These are phyloP conservation scores for Pythium aristosporum DNA, from an alignment of 352 stramenopile genomes.

Conservation along the genomic window DNA sequence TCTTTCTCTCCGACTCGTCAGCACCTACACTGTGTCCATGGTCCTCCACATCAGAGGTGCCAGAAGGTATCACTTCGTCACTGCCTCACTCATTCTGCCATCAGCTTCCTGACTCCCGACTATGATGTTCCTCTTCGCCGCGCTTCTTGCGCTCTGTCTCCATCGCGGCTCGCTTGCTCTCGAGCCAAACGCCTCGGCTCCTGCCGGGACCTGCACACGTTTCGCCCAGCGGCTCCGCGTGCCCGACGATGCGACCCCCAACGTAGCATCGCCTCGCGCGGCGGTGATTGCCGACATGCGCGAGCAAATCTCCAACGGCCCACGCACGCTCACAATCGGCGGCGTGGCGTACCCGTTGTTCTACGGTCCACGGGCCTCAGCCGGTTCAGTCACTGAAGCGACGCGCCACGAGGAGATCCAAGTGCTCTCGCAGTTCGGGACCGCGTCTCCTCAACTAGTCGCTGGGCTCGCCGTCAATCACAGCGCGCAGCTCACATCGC, in stretches of 20 bases:
- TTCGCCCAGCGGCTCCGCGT: not conserved
- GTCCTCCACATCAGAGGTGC: too few species aligned
- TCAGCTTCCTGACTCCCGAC: too few species aligned
- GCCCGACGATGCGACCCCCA: not conserved
- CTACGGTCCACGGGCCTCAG: slow-evolving; percentile 7
- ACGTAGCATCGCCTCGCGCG: slow-evolving; percentile 4
- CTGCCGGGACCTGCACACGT: too few species aligned
- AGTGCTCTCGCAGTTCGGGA: slow-evolving; percentile 28
- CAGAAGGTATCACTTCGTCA: too few species aligned
- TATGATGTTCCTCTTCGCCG: too few species aligned
- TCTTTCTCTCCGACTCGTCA: too few species aligned
- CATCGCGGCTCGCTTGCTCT: too few species aligned
- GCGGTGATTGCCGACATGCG: slow-evolving; percentile 24
- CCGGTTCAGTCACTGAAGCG: slow-evolving; percentile 28
- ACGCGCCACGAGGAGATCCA: slow-evolving; percentile 29
- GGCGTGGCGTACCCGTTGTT: slow-evolving; percentile 21
- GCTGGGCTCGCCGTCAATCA: slow-evolving; percentile 23
- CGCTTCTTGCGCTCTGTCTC: too few species aligned
- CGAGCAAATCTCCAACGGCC: slow-evolving; percentile 33
- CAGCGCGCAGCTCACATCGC: slow-evolving; percentile 5
- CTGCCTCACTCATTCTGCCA: too few species aligned
- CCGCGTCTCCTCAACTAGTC: slow-evolving; percentile 24
- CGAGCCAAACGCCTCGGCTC: too few species aligned
- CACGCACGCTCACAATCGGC: slow-evolving; percentile 30
- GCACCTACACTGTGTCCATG: too few species aligned